Percentiles rank a stretch among this genome's conserved stretches.
These are phyloP conservation scores for Beta corolliflora DNA, from an alignment of 179 eudicot species.

Conservation along the genomic window DNA sequence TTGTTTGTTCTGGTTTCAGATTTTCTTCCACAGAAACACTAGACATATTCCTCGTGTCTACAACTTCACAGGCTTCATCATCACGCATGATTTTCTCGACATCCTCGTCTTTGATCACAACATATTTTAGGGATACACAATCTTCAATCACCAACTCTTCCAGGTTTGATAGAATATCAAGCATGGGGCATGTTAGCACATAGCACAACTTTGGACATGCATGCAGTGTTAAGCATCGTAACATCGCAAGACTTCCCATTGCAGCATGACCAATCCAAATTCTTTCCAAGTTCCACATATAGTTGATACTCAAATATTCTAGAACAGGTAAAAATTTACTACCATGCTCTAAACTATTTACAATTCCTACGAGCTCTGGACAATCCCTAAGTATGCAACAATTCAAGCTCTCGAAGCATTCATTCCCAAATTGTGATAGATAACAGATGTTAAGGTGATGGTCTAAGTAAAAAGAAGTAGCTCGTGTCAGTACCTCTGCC, in stretches of 20 bases:
- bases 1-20: neutral
- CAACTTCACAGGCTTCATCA: neutral
- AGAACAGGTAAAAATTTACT: conserved; percentile 19
- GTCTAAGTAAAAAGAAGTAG: conserved; percentile 36
- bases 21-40: too few species aligned
- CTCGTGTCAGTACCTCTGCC: conserved; percentile 23
- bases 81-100: neutral
- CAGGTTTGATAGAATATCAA: conserved; percentile 14
- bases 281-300: conserved; percentile 26
- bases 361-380: conserved; percentile 17
- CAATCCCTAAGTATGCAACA: conserved; percentile 35
- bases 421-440: conserved; percentile 34
- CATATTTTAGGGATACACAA: conserved; percentile 25
- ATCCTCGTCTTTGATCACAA: conserved; percentile 20
- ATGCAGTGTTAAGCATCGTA: conserved; percentile 27
- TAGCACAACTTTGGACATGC: conserved; percentile 32
- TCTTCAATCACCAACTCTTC: conserved; percentile 35
- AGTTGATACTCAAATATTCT: conserved; percentile 26
- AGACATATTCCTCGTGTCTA: too few species aligned
- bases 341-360: neutral
- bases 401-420: conserved; percentile 21
- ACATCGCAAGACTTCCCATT: conserved; percentile 26
- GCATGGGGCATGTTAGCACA: conserved; percentile 24
- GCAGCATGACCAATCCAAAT: conserved; percentile 18
- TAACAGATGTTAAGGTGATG: conserved; percentile 26